phyloP scores from a whole-genome alignment of 805 yeast species.

The Kazachstania kunashirensis region DNA sequence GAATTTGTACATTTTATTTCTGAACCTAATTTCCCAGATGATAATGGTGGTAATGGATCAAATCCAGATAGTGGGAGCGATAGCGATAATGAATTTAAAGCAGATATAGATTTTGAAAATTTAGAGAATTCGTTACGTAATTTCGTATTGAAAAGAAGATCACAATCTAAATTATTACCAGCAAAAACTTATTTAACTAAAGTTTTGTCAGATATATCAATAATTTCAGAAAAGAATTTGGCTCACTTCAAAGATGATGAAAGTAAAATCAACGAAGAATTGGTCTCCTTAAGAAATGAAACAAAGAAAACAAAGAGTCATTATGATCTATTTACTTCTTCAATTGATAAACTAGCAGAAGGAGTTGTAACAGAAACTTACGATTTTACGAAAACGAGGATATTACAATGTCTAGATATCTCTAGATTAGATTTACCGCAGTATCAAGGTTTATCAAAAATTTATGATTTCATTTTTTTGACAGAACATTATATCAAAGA shows the following conservation, averaged over 20 bases:
- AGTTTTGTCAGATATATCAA: conserved; percentile 53
- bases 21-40: conserved; percentile 30
- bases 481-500: conserved; percentile 62
- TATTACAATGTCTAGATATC: conserved; percentile 41
- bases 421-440: conserved; percentile 30
- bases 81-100: conserved; percentile 24
- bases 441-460: conserved; percentile 53
- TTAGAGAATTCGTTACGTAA: conserved; percentile 77
- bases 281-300: conserved; percentile 53
- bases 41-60: conserved; percentile 30
- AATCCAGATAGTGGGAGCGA: conserved; percentile 24
- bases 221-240: conserved; percentile 54
- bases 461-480: conserved; percentile 57
- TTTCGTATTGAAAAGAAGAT: conserved; percentile 81
- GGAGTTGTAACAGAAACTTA: conserved; percentile 47
- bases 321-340: conserved; percentile 46
- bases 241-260: conserved; percentile 43
- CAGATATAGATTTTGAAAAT: conserved; percentile 64
- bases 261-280: conserved; percentile 36
- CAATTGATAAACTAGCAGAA: conserved; percentile 57
- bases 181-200: conserved; percentile 81
- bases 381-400: conserved; percentile 45
- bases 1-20: conserved; percentile 89
- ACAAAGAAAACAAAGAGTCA: conserved; percentile 45
- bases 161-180: conserved; percentile 81